These are phyloP conservation scores for Dentipellis sp. DNA, from an alignment of 768 basidiomycete species.

Conservation along the genomic window DNA sequence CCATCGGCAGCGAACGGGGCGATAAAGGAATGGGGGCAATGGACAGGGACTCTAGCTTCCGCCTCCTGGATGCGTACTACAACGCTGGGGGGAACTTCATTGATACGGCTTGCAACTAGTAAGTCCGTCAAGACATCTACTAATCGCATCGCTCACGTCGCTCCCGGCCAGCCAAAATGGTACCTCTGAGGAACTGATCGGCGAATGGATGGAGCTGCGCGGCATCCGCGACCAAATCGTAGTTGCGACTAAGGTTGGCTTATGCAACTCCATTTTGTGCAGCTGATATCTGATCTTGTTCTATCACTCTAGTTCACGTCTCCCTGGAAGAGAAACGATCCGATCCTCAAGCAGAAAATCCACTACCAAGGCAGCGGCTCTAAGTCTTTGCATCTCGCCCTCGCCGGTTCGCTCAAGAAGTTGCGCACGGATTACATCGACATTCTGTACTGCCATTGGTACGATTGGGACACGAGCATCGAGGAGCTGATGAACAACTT, in stretches of 20 bases:
- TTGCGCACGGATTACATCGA: conserved; percentile 53
- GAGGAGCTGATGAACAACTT: conserved; percentile 32
- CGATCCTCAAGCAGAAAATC: conserved; percentile 20
- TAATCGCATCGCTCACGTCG: not conserved
- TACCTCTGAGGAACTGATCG: conserved; percentile 26
- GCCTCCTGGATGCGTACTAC: conserved; percentile 30
- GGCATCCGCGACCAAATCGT: conserved; percentile 29
- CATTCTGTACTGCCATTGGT: conserved; percentile 46
- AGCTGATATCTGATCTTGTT: not conserved
- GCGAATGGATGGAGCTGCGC: conserved; percentile 30
- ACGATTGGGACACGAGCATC: conserved; percentile 36
- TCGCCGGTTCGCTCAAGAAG: conserved; percentile 33
- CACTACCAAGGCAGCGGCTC: conserved; percentile 35
- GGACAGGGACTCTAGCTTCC: conserved; percentile 26
- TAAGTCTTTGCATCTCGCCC: conserved; percentile 24
- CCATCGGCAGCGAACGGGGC: conserved; percentile 29
- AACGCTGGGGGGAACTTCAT: conserved; percentile 26
- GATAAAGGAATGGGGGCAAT: conserved; percentile 23
- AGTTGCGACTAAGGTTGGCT: conserved; percentile 17
- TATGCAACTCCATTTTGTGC: not conserved
- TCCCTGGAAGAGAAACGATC: conserved; percentile 14
- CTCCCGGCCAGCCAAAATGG: conserved; percentile 15
- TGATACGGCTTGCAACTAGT: conserved; percentile 30
- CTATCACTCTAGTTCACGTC: conserved; percentile 16
- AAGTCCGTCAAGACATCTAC: not conserved